phyloP scores from a whole-genome alignment of 148 eudicot genomes.

The Chenopodium quinoa region DNA sequence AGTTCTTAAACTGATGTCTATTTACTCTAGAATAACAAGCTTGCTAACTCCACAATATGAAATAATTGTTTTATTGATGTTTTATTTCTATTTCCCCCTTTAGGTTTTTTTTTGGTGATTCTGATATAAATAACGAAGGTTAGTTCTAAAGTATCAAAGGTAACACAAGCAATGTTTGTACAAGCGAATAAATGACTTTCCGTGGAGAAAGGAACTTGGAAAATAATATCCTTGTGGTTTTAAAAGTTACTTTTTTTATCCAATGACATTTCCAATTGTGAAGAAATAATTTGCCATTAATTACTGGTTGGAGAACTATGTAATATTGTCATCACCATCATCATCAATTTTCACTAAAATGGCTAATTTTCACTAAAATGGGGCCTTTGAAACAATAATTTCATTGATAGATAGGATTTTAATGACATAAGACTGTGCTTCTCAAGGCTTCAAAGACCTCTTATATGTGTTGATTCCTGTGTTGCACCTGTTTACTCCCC shows the following conservation, averaged over 20 bases:
- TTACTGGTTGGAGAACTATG: not conserved
- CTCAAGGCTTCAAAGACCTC: no score
- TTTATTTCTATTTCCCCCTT: not conserved
- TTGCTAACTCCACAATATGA: constrained; percentile 1
- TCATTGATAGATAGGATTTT: not conserved
- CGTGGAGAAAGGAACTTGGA: not conserved
- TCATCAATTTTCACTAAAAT: no score
- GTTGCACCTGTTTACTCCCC: no score
- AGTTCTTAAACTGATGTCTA: constrained; percentile 32
- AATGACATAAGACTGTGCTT: not conserved
- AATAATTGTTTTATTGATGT: not conserved
- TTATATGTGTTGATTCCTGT: no score
- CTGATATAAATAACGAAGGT: not conserved
- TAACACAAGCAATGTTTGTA: not conserved
- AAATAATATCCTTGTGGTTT: not conserved
- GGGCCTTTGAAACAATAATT: not conserved
- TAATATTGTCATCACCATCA: not conserved
- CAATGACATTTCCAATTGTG: not conserved
- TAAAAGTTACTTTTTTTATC: not conserved
- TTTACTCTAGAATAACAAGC: constrained; percentile 4
- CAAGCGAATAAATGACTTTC: no score
- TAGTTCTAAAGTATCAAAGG: not conserved
- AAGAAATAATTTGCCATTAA: no score
- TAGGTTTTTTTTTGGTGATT: not conserved
- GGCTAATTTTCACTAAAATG: not conserved